Evolutionary conservation across 257 asterid genomes (phyloP).

Genomic region (Oldenlandia corymbosa): DNA sequence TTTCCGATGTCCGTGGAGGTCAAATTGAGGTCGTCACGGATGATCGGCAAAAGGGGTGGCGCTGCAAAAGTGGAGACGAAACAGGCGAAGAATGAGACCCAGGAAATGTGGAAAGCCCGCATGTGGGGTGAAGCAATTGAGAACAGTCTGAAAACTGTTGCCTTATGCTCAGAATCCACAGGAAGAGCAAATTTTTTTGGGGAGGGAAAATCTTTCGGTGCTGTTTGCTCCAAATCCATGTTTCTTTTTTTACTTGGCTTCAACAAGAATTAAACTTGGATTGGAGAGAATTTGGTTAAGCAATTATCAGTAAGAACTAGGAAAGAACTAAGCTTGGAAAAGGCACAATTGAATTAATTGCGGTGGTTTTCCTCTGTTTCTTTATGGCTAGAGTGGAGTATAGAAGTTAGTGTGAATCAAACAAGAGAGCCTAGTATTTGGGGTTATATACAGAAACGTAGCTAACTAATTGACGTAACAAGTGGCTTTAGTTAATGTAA

Average conservation of each 20-base stretch:
- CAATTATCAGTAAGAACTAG: background rate
- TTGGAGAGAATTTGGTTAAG: background rate
- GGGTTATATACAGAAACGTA: slow-evolving; percentile 12
- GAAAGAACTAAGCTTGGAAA: too few relatives aligned
- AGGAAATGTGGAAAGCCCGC: slow-evolving; percentile 80
- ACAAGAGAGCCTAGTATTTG: too few relatives aligned
- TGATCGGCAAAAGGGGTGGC: slow-evolving; percentile 75
- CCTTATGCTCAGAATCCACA: slow-evolving; percentile 76
- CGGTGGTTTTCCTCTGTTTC: too few relatives aligned
- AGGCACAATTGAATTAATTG: too few relatives aligned
- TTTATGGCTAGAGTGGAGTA: too few relatives aligned
- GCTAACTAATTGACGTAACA: background rate
- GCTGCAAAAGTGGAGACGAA: slow-evolving; percentile 88
- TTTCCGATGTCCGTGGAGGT: slow-evolving; percentile 86
- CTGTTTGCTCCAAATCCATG: slow-evolving; percentile 34
- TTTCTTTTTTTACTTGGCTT: background rate
- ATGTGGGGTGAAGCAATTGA: slow-evolving; percentile 71
- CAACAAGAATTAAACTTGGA: background rate
- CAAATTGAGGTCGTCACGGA: slow-evolving; percentile 73
- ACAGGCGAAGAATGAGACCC: slow-evolving; percentile 85
- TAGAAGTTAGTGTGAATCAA: too few relatives aligned
- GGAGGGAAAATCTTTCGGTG: slow-evolving; percentile 20
- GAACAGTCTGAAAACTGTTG: slow-evolving; percentile 44
- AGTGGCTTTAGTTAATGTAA: background rate
- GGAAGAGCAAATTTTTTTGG: slow-evolving; percentile 42